Conservation (phyloP, 1,284 basidiomycete genomes). For the Schizophyllum commune region DNA sequence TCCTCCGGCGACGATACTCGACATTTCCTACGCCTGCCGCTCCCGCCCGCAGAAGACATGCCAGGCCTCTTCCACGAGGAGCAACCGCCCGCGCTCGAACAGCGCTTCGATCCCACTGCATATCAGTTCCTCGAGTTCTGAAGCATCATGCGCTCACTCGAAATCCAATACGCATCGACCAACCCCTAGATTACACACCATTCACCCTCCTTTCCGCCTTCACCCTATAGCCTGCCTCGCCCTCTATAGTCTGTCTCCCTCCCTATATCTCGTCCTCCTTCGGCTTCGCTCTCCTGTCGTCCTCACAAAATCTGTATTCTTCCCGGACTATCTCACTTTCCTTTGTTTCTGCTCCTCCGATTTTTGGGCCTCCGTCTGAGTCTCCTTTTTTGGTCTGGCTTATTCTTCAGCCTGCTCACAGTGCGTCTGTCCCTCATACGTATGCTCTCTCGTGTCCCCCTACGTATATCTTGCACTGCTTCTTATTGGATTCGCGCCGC, state of each 20-base stretch:
- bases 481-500: neutral
- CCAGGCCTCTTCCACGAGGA: constrained; percentile 66
- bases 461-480: neutral
- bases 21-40: constrained; percentile 70
- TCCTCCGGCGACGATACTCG: constrained; percentile 73
- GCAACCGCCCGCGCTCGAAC: constrained; percentile 42
- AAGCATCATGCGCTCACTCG: constrained; percentile 11
- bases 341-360: neutral
- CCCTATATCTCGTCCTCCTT: neutral
- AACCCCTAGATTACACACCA: neutral
- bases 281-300: neutral
- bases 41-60: constrained; percentile 69
- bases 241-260: too few species aligned
- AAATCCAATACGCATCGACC: too few species aligned
- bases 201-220: neutral
- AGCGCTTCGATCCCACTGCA: constrained; percentile 55
- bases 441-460: neutral
- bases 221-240: too few species aligned
- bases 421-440: neutral
- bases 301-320: too few species aligned
- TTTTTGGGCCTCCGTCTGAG: neutral
- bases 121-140: constrained; percentile 72
- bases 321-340: too few species aligned
- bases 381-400: neutral
- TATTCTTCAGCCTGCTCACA: neutral